A percentile compares a stretch with the other conserved stretches of the same genome.
Conservation (phyloP, 1,139 yeast species). For the Blastobotrys aristatus region DNA sequence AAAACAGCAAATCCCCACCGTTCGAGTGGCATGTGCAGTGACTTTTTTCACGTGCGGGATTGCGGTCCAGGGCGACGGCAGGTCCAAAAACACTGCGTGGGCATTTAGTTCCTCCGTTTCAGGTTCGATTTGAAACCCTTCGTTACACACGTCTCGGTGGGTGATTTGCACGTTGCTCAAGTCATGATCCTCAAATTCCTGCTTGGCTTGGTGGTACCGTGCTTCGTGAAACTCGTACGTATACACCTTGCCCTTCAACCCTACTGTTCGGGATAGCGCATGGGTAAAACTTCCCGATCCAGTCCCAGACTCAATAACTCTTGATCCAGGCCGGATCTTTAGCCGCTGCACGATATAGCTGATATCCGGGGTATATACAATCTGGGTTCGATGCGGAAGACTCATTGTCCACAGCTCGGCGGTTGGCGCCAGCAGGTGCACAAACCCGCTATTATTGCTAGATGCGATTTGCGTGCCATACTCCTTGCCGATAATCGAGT, state of each 20-base stretch:
- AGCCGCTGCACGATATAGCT: conserved; percentile 82
- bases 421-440: conserved; percentile 83
- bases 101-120: conserved; percentile 40
- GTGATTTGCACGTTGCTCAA: conserved; percentile 56
- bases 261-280: conserved; percentile 78
- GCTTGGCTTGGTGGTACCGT: conserved; percentile 69
- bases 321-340: conserved; percentile 64
- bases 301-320: conserved; percentile 95
- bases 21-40: conserved; percentile 45
- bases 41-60: conserved; percentile 61
- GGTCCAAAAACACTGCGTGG: conserved; percentile 76
- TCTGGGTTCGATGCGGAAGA: conserved; percentile 94
- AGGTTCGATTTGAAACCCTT: conserved; percentile 68
- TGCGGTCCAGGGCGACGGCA: conserved; percentile 98
- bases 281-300: conserved; percentile 97
- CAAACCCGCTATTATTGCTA: conserved; percentile 74
- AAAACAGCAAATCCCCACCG: conserved; percentile 79
- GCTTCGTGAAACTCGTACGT: conserved; percentile 91
- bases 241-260: conserved; percentile 57
- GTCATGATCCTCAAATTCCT: conserved; percentile 72
- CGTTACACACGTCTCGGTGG: conserved; percentile 87
- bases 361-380: conserved; percentile 94
- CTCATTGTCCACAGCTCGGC: conserved; percentile 96
- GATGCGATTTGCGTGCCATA: conserved; percentile 88
- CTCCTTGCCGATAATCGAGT: conserved; percentile 69